Conservation (phyloP, 352 stramenopile species). For the Globisporangium lucens region DNA sequence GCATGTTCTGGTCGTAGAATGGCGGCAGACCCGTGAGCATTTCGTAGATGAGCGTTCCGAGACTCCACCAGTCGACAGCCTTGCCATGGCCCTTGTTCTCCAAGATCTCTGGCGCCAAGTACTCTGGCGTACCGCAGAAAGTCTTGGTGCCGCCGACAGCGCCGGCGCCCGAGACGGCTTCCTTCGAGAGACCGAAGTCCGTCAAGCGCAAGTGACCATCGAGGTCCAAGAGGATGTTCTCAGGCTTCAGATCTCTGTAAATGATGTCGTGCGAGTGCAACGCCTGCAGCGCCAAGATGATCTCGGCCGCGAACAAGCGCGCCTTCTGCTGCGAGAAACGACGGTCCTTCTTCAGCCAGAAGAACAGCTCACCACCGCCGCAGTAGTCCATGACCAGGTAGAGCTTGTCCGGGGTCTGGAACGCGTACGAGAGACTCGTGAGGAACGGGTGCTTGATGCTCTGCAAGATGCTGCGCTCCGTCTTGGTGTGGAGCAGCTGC, state of each 20-base stretch:
- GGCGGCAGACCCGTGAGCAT: conserved; percentile 90
- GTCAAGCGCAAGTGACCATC: conserved; percentile 94
- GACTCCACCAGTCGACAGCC: conserved; percentile 88
- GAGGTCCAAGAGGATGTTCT: conserved; percentile 94
- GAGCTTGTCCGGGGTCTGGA: conserved; percentile 91
- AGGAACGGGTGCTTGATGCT: conserved; percentile 92
- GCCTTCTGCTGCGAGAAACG: conserved; percentile 92
- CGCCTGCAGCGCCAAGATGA: conserved; percentile 90
- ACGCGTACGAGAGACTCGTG: conserved; percentile 83
- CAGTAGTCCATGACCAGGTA: conserved; percentile 95
- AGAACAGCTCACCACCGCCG: conserved; percentile 93
- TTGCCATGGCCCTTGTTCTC: conserved; percentile 93
- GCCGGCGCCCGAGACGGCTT: conserved; percentile 83
- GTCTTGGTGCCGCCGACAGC: conserved; percentile 83
- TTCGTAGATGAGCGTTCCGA: conserved; percentile 94
- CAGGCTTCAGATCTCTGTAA: conserved; percentile 96
- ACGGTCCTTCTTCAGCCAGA: conserved; percentile 94
- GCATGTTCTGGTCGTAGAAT: conserved; percentile 95
- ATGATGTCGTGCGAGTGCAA: conserved; percentile 95
- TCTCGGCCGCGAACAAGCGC: conserved; percentile 92
- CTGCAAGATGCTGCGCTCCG: conserved; percentile 91
- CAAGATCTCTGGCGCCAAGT: conserved; percentile 93
- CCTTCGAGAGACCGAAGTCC: conserved; percentile 95
- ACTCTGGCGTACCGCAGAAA: conserved; percentile 94
- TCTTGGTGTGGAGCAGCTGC: conserved; percentile 90